These are phyloP conservation scores for Zasmidium angulare DNA, from an alignment of 2,329 filamentous ascomycete species.

Conservation along the genomic window DNA sequence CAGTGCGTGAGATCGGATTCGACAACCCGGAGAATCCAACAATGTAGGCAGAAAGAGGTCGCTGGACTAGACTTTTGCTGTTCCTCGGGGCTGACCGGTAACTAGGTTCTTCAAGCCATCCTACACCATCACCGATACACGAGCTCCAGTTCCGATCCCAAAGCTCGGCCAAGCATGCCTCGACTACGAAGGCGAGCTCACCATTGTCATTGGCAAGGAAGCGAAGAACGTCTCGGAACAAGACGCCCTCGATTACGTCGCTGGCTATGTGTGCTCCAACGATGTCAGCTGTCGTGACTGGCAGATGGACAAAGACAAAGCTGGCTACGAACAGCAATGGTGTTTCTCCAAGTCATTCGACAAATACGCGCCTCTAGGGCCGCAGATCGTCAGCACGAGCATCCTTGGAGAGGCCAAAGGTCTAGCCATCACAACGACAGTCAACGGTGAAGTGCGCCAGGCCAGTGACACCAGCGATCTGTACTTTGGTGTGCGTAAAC, in stretches of 20 bases:
- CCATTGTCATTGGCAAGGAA: slow-evolving; percentile 68
- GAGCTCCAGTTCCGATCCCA: slow-evolving; percentile 65
- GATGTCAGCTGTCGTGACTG: slow-evolving; percentile 76
- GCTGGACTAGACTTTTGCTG: no score
- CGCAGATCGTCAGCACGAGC: slow-evolving; percentile 45
- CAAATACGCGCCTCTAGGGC: slow-evolving; percentile 55
- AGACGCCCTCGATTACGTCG: slow-evolving; percentile 65
- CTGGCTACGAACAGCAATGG: slow-evolving; percentile 57
- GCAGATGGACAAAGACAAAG: slow-evolving; percentile 34
- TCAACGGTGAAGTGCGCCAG: slow-evolving; percentile 54
- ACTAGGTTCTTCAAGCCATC: slow-evolving; percentile 74
- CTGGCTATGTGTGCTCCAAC: slow-evolving; percentile 73
- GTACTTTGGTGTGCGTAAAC: slow-evolving; percentile 44
- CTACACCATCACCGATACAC: slow-evolving; percentile 64
- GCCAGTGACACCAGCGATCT: slow-evolving; percentile 40
- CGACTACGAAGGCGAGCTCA: slow-evolving; percentile 79
- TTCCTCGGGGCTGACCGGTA: no score
- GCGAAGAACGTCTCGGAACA: slow-evolving; percentile 64
- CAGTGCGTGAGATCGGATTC: slow-evolving; percentile 53
- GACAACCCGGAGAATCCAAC: slow-evolving; percentile 69
- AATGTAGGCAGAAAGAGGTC: no score
- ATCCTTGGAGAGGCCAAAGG: slow-evolving; percentile 46
- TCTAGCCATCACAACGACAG: slow-evolving; percentile 46
- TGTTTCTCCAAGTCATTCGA: slow-evolving; percentile 60
- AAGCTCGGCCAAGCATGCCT: slow-evolving; percentile 63